Percentiles rank a stretch among this genome's conserved stretches.
phyloP scores from a whole-genome alignment of 1,139 yeast species.

The Lodderomyces pseudojiufengensis region DNA sequence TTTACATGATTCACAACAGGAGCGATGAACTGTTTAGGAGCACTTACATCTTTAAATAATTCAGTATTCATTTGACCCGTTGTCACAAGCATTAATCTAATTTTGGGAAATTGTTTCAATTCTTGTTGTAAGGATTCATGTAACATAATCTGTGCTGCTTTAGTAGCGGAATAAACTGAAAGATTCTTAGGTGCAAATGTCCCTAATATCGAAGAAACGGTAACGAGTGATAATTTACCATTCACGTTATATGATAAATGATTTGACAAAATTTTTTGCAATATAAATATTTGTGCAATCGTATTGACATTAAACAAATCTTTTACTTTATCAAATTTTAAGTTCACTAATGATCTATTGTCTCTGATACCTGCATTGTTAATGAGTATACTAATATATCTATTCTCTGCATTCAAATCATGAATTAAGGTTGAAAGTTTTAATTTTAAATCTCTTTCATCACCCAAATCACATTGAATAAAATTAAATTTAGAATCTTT shows the following conservation, averaged over 20 bases:
- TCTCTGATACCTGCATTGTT: slow-evolving; percentile 78
- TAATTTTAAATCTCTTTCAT: slow-evolving; percentile 24
- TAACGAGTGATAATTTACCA: slow-evolving; percentile 49
- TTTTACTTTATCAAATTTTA: slow-evolving; percentile 29
- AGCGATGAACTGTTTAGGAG: slow-evolving; percentile 59
- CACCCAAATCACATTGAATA: slow-evolving; percentile 49
- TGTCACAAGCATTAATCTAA: slow-evolving; percentile 48
- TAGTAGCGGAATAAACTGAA: slow-evolving; percentile 62
- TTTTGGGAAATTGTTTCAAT: slow-evolving; percentile 18
- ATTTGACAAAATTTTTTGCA: slow-evolving; percentile 38
- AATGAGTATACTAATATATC: slow-evolving; percentile 50
- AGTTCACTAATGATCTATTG: slow-evolving; percentile 35
- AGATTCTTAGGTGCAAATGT: slow-evolving; percentile 66
- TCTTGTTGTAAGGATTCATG: slow-evolving; percentile 61
- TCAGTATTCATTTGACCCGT: slow-evolving; percentile 67
- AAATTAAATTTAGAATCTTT: slow-evolving; percentile 21
- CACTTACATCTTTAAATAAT: slow-evolving; percentile 61
- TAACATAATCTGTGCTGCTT: slow-evolving; percentile 56
- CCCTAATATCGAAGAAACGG: slow-evolving; percentile 69
- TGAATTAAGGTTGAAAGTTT: slow-evolving; percentile 22
- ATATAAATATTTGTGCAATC: slow-evolving; percentile 51
- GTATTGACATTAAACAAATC: slow-evolving; percentile 52
- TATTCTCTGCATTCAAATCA: slow-evolving; percentile 25
- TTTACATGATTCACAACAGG: slow-evolving; percentile 49
- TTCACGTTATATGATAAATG: slow-evolving; percentile 17